Evolutionary conservation across 805 yeast genomes (phyloP), one percentile per base, ranked within the genome.

Genomic region (Suhomyces canberraensis): DNA sequence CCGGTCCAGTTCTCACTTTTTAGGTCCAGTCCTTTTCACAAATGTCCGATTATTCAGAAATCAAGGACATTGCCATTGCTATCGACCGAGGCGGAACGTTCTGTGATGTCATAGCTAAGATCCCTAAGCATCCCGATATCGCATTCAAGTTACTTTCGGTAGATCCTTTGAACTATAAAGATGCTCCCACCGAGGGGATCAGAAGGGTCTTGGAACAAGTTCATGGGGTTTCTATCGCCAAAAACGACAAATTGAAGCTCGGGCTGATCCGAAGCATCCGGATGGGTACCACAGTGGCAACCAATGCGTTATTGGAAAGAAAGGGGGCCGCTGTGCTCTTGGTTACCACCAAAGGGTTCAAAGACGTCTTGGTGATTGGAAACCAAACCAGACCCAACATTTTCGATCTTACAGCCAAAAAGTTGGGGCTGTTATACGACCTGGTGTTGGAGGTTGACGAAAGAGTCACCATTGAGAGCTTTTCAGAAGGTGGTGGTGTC

Each of bases 271-370:
- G 77, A 36, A 75, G 81, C 29, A 78, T 89, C 32, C 69, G 95
- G 38, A 81, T 90, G 84, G 97, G 97, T 3, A 89, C 97, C 3
- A 90, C 97, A 0, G 93, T 89, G 8, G 98, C 98, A 2, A 91
- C 98, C 6, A 91, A 91, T 62, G 96, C 98, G 1, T 71, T 93
- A 22, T 69, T 91, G 41, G 98, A 91, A 54, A 73, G 98, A 44
- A 89, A 89, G 54, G 98, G 98, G 35, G 95, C 89, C 39, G 66
- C 79, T 21, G 90, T 95, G 48, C 95, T 93, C 1, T 70, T 91
- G 41, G 60, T 90, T 4, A 88, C 95, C 2, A 86, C 97, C 11
- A 83, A 79, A 50, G 98, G 97, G 0, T 91, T 88, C 61, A 78
- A 77, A 47, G 97, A 91, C 53, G 79, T 85, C 26, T 66, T 91